phyloP scores from a whole-genome alignment of 129 eudicot species.

The Flaveria ramosissima region DNA sequence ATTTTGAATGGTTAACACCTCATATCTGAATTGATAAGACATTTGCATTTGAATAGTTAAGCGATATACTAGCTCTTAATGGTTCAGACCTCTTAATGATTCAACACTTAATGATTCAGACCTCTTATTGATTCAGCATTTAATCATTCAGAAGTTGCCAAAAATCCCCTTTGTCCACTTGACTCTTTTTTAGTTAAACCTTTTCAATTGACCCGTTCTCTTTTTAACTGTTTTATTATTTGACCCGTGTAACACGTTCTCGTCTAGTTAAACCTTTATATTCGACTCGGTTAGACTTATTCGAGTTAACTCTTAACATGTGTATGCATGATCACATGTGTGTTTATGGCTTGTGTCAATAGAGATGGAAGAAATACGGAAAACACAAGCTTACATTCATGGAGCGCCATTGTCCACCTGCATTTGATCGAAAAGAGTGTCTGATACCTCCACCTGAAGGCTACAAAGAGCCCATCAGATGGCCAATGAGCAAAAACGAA shows the following conservation, averaged over 20 bases:
- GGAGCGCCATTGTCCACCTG: slow-evolving; percentile 96
- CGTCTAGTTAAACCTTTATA: no score
- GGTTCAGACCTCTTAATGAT: no score
- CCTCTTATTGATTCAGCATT: no score
- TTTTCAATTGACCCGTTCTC: neutral
- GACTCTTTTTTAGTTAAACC: neutral
- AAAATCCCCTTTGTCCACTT: no score
- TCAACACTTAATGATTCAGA: no score
- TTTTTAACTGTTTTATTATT: neutral
- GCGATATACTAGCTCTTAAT: no score
- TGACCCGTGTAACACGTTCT: no score
- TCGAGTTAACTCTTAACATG: neutral
- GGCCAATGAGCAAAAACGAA: slow-evolving; percentile 95
- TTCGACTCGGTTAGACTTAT: neutral
- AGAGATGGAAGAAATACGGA: slow-evolving; percentile 91
- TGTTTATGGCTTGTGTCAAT: slow-evolving; percentile 25
- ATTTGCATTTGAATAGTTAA: no score
- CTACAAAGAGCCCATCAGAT: slow-evolving; percentile 84
- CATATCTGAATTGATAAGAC: no score
- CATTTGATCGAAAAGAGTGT: slow-evolving; percentile 80
- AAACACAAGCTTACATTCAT: slow-evolving; percentile 79
- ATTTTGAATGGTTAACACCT: no score
- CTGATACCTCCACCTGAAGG: slow-evolving; percentile 94
- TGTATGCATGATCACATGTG: neutral
- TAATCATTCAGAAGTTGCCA: no score